phyloP scores from a whole-genome alignment of 2,329 filamentous ascomycete genomes.

The Trichoderma atrobrunneum region DNA sequence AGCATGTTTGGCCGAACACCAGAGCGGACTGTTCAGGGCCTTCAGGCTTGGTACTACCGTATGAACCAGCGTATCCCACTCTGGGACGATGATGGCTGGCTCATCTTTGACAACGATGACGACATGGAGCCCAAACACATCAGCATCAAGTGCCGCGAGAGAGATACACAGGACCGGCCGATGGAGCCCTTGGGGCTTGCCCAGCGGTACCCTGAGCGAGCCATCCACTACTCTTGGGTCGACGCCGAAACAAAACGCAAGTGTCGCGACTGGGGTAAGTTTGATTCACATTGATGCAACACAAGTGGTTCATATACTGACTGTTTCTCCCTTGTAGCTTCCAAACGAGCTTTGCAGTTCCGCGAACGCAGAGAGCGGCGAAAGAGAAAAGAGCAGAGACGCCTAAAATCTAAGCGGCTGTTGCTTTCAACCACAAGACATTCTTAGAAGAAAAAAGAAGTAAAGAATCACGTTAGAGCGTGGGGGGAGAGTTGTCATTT shows the following conservation, averaged over 20 bases:
- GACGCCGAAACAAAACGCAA: conserved; percentile 37
- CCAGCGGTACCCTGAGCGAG: conserved; percentile 48
- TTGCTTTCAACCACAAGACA: neutral
- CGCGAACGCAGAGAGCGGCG: conserved; percentile 37
- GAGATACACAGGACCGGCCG: conserved; percentile 37
- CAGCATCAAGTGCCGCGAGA: conserved; percentile 41
- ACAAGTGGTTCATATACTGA: neutral
- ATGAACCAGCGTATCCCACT: conserved; percentile 43
- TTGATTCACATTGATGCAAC: neutral
- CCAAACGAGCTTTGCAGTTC: conserved; percentile 37
- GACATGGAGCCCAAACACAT: conserved; percentile 38
- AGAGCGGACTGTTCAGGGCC: conserved; percentile 39
- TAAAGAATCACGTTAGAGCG: neutral
- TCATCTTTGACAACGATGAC: conserved; percentile 40
- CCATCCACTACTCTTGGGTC: conserved; percentile 46
- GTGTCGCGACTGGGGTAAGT: conserved; percentile 41
- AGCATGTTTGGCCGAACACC: conserved; percentile 38
- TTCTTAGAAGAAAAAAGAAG: neutral
- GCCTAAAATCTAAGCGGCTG: conserved; percentile 32
- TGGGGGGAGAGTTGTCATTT: neutral
- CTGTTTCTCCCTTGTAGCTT: conserved; percentile 25
- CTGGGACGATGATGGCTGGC: conserved; percentile 40
- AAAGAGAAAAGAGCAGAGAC: conserved; percentile 39
- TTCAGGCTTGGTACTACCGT: conserved; percentile 45
- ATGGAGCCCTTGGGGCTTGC: conserved; percentile 38